These are phyloP conservation scores for Bipolaris oryzae DNA, from an alignment of 2,329 filamentous ascomycete genomes.

Conservation along the genomic window DNA sequence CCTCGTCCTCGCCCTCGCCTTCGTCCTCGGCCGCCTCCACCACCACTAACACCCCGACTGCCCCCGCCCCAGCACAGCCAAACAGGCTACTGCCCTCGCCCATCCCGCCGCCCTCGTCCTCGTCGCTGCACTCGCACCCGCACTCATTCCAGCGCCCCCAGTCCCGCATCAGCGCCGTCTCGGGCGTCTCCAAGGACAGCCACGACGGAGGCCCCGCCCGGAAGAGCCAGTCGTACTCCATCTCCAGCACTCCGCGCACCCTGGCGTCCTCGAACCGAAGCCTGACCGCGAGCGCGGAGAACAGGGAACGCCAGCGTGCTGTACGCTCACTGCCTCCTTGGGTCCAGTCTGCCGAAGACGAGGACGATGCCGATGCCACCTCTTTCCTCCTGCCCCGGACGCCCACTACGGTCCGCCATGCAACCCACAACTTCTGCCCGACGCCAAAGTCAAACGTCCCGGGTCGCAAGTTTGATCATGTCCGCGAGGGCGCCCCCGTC, in stretches of 20 bases:
- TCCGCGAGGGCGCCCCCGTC: slow-evolving; percentile 46
- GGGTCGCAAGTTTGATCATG: slow-evolving; percentile 49
- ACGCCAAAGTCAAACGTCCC: slow-evolving; percentile 47
- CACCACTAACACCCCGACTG: neutral
- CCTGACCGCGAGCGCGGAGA: slow-evolving; percentile 35
- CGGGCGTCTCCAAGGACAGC: slow-evolving; percentile 32
- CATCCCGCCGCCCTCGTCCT: slow-evolving; percentile 39
- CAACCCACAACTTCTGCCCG: slow-evolving; percentile 48
- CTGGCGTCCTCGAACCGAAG: slow-evolving; percentile 44
- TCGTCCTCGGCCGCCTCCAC: slow-evolving; percentile 9
- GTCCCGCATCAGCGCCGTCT: slow-evolving; percentile 40
- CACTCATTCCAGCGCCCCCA: slow-evolving; percentile 40
- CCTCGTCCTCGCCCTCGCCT: neutral
- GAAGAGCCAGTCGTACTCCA: slow-evolving; percentile 43
- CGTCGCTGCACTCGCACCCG: slow-evolving; percentile 34
- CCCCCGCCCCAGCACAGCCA: slow-evolving; percentile 6
- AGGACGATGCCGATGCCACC: slow-evolving; percentile 40
- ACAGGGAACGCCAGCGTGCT: slow-evolving; percentile 41
- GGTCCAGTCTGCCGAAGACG: slow-evolving; percentile 48
- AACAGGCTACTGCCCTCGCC: slow-evolving; percentile 42
- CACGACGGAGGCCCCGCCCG: slow-evolving; percentile 32
- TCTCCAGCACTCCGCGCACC: slow-evolving; percentile 46
- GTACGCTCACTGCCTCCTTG: slow-evolving; percentile 48
- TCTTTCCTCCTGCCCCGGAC: slow-evolving; percentile 44
- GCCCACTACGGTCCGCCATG: slow-evolving; percentile 41